These are phyloP conservation scores for Ceratobasidium sp. DNA, from an alignment of 1,284 basidiomycete species.

Conservation along the genomic window DNA sequence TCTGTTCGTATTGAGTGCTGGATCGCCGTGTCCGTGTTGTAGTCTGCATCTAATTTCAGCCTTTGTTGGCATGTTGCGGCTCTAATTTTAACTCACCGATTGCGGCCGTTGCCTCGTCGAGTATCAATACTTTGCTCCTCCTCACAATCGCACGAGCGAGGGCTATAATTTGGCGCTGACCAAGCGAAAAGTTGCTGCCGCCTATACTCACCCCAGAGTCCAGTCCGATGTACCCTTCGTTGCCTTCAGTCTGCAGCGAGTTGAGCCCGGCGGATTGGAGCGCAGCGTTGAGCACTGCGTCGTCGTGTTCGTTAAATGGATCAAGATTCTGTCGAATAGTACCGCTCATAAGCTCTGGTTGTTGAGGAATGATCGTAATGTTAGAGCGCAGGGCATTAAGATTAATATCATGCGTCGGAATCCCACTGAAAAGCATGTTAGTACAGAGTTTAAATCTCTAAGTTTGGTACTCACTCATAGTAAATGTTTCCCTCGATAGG, in stretches of 20 bases:
- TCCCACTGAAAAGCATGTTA: constrained; percentile 42
- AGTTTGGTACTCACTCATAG: constrained; percentile 56
- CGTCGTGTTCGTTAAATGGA: constrained; percentile 48
- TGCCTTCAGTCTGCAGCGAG: neutral
- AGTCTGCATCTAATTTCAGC: constrained; percentile 47
- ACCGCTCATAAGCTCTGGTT: constrained; percentile 44
- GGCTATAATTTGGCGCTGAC: constrained; percentile 46
- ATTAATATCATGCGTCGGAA: constrained; percentile 64
- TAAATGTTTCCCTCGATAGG: constrained; percentile 59
- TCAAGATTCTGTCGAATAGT: constrained; percentile 49
- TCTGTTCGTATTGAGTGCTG: constrained; percentile 69
- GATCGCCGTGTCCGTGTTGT: constrained; percentile 63
- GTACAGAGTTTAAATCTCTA: neutral
- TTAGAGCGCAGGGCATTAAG: constrained; percentile 67
- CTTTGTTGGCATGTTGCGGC: neutral
- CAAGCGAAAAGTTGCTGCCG: constrained; percentile 44
- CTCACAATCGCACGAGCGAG: constrained; percentile 46
- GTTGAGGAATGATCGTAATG: constrained; percentile 57
- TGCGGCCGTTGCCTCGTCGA: constrained; percentile 61
- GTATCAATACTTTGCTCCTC: constrained; percentile 64
- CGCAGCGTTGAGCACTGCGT: constrained; percentile 43
- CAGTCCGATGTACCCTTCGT: constrained; percentile 50
- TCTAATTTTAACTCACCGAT: constrained; percentile 18
- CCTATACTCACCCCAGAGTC: constrained; percentile 54
- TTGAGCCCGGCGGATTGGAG: constrained; percentile 39